phyloP scores from a whole-genome alignment of 495 filamentous ascomycete genomes.

The Talaromyces stipitatus region DNA sequence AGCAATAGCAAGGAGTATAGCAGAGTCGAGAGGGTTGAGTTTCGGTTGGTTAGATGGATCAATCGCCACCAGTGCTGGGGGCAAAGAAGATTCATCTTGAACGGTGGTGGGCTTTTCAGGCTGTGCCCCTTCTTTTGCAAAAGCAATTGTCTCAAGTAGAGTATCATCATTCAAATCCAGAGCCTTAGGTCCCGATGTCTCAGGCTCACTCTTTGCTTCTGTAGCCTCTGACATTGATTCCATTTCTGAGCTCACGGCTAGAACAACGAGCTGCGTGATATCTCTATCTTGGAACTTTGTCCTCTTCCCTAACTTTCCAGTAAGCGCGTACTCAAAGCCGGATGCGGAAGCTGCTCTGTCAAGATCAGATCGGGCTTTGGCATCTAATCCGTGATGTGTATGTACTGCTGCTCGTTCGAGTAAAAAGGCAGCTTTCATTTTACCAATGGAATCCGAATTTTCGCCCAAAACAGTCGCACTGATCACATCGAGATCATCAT shows the following conservation, averaged over 20 bases:
- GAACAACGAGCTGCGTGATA: slow-evolving; percentile 82
- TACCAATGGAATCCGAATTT: slow-evolving; percentile 18
- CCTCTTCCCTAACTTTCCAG: slow-evolving; percentile 80
- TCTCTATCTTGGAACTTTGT: slow-evolving; percentile 89
- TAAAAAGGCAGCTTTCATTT: slow-evolving; percentile 54
- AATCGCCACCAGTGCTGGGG: slow-evolving; percentile 50
- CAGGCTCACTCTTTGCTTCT: not conserved
- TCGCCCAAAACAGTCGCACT: slow-evolving; percentile 31
- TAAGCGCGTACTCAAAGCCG: slow-evolving; percentile 74
- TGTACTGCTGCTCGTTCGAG: slow-evolving; percentile 77
- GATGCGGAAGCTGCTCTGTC: slow-evolving; percentile 52
- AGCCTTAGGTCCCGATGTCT: slow-evolving; percentile 47
- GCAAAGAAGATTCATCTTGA: slow-evolving; percentile 47
- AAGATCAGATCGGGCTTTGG: slow-evolving; percentile 64
- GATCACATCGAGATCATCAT: slow-evolving; percentile 39
- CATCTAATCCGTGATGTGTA: slow-evolving; percentile 78
- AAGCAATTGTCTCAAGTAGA: slow-evolving; percentile 77
- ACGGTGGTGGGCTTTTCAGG: slow-evolving; percentile 29
- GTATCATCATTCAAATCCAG: slow-evolving; percentile 88
- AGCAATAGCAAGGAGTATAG: slow-evolving; percentile 75
- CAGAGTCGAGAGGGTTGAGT: slow-evolving; percentile 73
- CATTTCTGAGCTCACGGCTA: slow-evolving; percentile 64
- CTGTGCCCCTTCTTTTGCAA: slow-evolving; percentile 45
- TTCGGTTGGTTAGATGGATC: slow-evolving; percentile 75
- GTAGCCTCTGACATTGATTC: not conserved